These are phyloP conservation scores for Nitzschia sp. DNA, from an alignment of 108 stramenopile genomes.

Conservation along the genomic window DNA sequence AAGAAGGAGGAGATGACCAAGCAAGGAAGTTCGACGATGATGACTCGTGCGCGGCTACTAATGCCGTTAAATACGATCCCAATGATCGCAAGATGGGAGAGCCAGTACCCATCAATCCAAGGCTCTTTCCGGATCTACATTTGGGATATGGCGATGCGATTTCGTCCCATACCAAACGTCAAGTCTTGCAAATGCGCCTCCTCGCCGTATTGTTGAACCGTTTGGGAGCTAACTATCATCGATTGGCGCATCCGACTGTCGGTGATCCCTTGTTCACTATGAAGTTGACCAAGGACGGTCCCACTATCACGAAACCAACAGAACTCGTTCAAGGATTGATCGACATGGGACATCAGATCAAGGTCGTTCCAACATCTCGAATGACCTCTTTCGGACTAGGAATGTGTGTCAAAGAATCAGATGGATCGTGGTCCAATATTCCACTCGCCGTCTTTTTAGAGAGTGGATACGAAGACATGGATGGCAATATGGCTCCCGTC, in stretches of 20 bases:
- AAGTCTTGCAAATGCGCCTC: too few relatives aligned
- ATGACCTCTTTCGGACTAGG: conserved; percentile 47
- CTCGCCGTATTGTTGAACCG: too few relatives aligned
- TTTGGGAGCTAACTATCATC: too few relatives aligned
- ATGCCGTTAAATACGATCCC: conserved; percentile 35
- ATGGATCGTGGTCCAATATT: conserved; percentile 42
- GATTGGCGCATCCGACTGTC: too few relatives aligned
- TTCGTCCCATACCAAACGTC: too few relatives aligned
- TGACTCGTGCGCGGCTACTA: not conserved
- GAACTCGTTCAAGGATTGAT: too few relatives aligned
- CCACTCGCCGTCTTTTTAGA: conserved; percentile 34
- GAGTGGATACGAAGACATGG: conserved; percentile 18
- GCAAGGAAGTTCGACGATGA: not conserved
- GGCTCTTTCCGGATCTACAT: too few relatives aligned
- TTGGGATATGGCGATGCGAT: too few relatives aligned
- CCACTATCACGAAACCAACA: too few relatives aligned
- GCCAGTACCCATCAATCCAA: too few relatives aligned
- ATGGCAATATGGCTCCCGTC: conserved; percentile 3
- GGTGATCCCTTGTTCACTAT: too few relatives aligned
- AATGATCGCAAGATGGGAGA: conserved; percentile 40
- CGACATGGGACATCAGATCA: conserved; percentile 37
- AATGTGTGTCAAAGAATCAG: conserved; percentile 46
- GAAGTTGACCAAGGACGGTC: too few relatives aligned
- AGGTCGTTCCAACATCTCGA: conserved; percentile 31
- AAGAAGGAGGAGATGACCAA: not conserved